A percentile compares a stretch with the other conserved stretches of the same genome.
These are phyloP conservation scores for Salix viminalis DNA, from an alignment of 345 rosid species.

Conservation along the genomic window DNA sequence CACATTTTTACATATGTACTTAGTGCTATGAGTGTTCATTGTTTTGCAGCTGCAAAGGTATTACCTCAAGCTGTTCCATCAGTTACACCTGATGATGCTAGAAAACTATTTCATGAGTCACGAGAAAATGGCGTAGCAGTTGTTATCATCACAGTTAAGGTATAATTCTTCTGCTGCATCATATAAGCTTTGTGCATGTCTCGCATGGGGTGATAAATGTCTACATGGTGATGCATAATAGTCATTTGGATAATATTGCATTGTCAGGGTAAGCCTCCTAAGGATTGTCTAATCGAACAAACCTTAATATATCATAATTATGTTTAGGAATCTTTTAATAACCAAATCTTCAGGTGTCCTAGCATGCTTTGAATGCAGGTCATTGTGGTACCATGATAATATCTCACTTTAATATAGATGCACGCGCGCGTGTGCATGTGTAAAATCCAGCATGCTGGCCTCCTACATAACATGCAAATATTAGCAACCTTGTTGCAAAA, in stretches of 20 bases:
- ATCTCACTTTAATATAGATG: neutral
- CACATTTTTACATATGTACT: neutral
- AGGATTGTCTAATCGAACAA: neutral
- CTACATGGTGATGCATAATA: neutral
- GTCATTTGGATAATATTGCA: neutral
- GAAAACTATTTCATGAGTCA: slow-evolving; percentile 26
- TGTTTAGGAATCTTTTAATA: neutral
- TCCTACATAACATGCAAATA: neutral
- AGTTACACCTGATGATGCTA: slow-evolving; percentile 28
- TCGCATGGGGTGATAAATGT: neutral
- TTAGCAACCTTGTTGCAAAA: neutral
- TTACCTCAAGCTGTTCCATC: slow-evolving; percentile 34
- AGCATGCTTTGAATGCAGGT: neutral
- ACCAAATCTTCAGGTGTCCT: neutral
- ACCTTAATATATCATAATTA: no score
- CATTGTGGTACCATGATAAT: no score
- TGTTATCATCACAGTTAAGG: slow-evolving; percentile 35
- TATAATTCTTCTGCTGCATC: neutral
- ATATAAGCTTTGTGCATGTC: neutral
- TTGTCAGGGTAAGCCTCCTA: neutral
- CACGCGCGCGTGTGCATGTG: no score
- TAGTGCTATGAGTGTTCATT: neutral
- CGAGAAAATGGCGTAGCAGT: slow-evolving; percentile 27
- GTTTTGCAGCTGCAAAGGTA: slow-evolving; percentile 24
- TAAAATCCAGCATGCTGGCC: neutral